Base-by-base conservation (phyloP, 2,329 filamentous ascomycete species). In the Colletotrichum karsti region DNA sequence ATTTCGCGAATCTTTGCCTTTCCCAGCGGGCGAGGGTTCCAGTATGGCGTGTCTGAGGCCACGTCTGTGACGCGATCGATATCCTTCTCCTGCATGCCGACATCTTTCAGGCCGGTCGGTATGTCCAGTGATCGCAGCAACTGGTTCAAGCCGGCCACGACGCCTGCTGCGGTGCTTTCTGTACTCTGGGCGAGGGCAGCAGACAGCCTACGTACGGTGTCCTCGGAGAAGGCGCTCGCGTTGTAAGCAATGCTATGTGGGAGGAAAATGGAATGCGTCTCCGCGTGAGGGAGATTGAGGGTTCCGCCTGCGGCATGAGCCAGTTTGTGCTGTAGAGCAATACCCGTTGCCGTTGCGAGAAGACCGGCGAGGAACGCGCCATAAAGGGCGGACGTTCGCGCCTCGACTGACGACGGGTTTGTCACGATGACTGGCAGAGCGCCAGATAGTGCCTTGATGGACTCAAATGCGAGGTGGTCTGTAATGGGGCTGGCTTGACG, bases 81-180 rank as follows among this genome's bases (percentile, higher is more conserved):
- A 73, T 89, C 87, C 20, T 83, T 83, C 73, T 90, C 87, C 73
- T 83, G 83, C 82, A 90, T 86, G 0, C 88, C 88, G 71, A 83
- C 85, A 9, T 84, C 83, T 72, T 81, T 84, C 71, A 88, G 74
- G 0, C 81, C 83, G 39, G 83, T 79, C 76, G 87, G 84, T 3
- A 88, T 85, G 51, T 80, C 78, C 48, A 89, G 72, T 65, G 70
- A 18, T 13, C 69, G 48, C 18, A 69, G 20, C 39, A 69, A 33
- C 35, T 63, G 22, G 18, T 72, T 57, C 26, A 72, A 24, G 8
- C 67, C 57, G 24, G 63, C 46, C 13, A 72, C 61, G 20, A 72
- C 37, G 15, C 67, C 46, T 9, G 48, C 26, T 28, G 41, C 30
- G 13, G 67, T 63, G 15, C 26, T 24, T 7, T 51, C 67, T 4